phyloP scores from a whole-genome alignment of 768 basidiomycete species.

The Lactifluus piperatus region DNA sequence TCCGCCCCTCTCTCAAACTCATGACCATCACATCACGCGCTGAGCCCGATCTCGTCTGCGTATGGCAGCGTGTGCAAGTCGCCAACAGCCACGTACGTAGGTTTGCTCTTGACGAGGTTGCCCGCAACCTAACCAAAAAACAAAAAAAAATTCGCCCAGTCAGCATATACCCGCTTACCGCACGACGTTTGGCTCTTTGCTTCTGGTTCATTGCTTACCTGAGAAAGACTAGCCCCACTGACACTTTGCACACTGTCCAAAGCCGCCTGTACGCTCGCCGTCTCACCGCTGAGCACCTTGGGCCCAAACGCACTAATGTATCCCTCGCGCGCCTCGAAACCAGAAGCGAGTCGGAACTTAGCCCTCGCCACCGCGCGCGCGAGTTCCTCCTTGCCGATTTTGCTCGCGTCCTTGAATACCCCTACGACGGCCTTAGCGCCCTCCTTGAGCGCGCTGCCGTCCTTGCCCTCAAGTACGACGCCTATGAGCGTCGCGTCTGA shows the following conservation, averaged over 20 bases:
- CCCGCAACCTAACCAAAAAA: slow-evolving; percentile 47
- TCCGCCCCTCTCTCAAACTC: no score
- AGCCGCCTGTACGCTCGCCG: slow-evolving; percentile 50
- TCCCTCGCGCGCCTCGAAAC: slow-evolving; percentile 62
- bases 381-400: slow-evolving; percentile 56
- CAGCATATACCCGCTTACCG: no score
- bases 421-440: slow-evolving; percentile 62
- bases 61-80: slow-evolving; percentile 70
- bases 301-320: slow-evolving; percentile 48
- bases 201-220: slow-evolving; percentile 38
- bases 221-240: slow-evolving; percentile 54
- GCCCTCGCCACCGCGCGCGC: slow-evolving; percentile 82
- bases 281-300: slow-evolving; percentile 56
- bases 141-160: no score
- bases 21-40: not conserved
- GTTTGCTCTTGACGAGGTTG: slow-evolving; percentile 61
- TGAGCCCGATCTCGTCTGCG: slow-evolving; percentile 72
- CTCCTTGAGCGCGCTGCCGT: slow-evolving; percentile 51
- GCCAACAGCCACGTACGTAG: slow-evolving; percentile 84
- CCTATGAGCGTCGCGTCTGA: slow-evolving; percentile 89
- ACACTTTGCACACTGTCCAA: slow-evolving; percentile 66
- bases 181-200: no score
- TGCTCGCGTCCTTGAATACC: slow-evolving; percentile 46
- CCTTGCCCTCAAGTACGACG: slow-evolving; percentile 64
- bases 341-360: slow-evolving; percentile 70